Conservation (phyloP, 2,329 filamentous ascomycete genomes). For the Fusarium sambucinum region DNA sequence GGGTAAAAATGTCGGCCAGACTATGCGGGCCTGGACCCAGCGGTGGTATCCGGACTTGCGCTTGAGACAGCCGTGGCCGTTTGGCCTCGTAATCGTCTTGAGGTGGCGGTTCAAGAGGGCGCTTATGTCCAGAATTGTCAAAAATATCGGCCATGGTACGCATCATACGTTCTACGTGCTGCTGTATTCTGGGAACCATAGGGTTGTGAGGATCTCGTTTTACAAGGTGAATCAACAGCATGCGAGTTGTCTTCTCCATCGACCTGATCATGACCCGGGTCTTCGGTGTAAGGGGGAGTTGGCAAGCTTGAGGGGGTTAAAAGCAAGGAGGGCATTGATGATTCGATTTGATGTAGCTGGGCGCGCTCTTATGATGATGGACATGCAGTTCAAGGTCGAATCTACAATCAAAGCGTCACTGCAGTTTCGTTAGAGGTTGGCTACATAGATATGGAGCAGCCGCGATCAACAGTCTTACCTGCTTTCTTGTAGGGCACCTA, state of each 20-base stretch:
- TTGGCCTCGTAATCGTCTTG: slow-evolving; percentile 84
- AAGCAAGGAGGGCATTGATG: slow-evolving; percentile 84
- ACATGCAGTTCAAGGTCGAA: slow-evolving; percentile 89
- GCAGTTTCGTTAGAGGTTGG: slow-evolving; percentile 30
- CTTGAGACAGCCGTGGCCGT: slow-evolving; percentile 73
- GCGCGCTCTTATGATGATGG: slow-evolving; percentile 83
- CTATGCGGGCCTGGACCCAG: slow-evolving; percentile 81
- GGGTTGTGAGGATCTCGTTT: slow-evolving; percentile 89
- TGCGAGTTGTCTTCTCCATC: slow-evolving; percentile 92
- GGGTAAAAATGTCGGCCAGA: slow-evolving; percentile 85
- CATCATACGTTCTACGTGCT: slow-evolving; percentile 85
- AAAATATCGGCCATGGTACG: slow-evolving; percentile 82
- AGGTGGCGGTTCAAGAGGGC: slow-evolving; percentile 76
- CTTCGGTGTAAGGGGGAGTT: slow-evolving; percentile 80
- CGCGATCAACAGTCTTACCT: slow-evolving; percentile 67
- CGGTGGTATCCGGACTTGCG: slow-evolving; percentile 71
- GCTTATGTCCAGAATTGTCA: slow-evolving; percentile 83
- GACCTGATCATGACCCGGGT: slow-evolving; percentile 87
- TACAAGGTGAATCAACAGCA: slow-evolving; percentile 83
- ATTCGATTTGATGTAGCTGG: slow-evolving; percentile 87
- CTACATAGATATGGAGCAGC: not conserved
- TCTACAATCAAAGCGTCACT: slow-evolving; percentile 91
- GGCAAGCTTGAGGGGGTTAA: slow-evolving; percentile 89
- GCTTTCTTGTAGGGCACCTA: slow-evolving; percentile 86
- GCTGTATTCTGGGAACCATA: slow-evolving; percentile 81